Evolutionary conservation across 345 rosid genomes (phyloP).

Genomic region (Populus ilicifolia): DNA sequence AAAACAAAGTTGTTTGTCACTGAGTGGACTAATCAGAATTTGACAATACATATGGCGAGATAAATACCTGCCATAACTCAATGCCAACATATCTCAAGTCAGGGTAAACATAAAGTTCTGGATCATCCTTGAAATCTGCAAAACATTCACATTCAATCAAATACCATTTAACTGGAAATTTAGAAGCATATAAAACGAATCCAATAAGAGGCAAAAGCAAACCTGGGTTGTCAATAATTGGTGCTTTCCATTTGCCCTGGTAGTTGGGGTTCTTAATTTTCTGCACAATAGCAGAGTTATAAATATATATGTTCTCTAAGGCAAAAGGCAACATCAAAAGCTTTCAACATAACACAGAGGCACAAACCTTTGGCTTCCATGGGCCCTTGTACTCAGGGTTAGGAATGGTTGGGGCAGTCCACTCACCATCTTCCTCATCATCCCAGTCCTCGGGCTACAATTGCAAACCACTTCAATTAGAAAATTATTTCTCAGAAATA

Average conservation of each 20-base stretch:
- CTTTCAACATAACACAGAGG: not conserved
- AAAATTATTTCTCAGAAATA: not conserved
- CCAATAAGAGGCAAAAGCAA: slow-evolving; percentile 2
- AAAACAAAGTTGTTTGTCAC: not conserved
- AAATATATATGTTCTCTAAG: not conserved
- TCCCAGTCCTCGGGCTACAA: slow-evolving; percentile 98
- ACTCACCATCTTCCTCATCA: slow-evolving; percentile 99
- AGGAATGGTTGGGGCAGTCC: slow-evolving; percentile 92
- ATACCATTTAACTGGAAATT: not conserved
- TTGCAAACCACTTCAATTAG: slow-evolving; percentile 9
- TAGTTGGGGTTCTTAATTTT: slow-evolving; percentile 92
- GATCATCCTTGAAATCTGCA: slow-evolving; percentile 92
- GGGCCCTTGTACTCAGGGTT: slow-evolving; percentile 97
- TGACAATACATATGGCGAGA: not conserved
- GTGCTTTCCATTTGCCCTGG: slow-evolving; percentile 98
- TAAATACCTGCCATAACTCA: slow-evolving; percentile 93
- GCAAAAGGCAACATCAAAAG: not conserved
- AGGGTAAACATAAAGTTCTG: slow-evolving; percentile 84
- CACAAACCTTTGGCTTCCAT: slow-evolving; percentile 87
- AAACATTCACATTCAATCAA: slow-evolving; percentile 2
- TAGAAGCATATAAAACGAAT: not conserved
- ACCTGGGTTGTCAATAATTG: slow-evolving; percentile 98
- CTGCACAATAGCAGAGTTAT: slow-evolving; percentile 35
- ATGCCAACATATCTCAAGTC: slow-evolving; percentile 88
- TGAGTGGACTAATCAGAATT: not conserved